phyloP scores from a whole-genome alignment of 2,329 filamentous ascomycete genomes.

The Achaetomium macrosporum region DNA sequence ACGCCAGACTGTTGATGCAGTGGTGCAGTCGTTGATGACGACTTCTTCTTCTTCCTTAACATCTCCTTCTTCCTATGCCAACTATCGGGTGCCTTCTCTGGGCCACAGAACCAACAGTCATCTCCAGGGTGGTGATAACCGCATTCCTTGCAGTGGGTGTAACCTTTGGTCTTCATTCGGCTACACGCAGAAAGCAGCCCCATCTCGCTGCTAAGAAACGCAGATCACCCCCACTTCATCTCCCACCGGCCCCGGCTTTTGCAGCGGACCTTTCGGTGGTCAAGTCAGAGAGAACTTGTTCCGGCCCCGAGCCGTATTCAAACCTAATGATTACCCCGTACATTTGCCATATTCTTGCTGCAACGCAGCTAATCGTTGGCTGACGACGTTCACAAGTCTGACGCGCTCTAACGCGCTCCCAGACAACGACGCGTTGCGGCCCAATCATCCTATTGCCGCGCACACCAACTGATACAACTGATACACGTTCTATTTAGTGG shows the following conservation, averaged over 20 bases:
- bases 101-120: no score
- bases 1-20: constrained; percentile 1
- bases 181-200: not conserved
- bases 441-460: not conserved
- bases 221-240: not conserved
- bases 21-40: not conserved
- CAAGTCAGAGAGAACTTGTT: not conserved
- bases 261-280: no score
- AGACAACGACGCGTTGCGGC: not conserved
- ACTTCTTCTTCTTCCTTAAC: not conserved
- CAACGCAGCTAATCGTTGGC: not conserved
- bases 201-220: not conserved
- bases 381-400: not conserved
- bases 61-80: no score
- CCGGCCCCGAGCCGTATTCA: not conserved
- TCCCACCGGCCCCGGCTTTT: not conserved
- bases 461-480: not conserved
- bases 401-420: no score
- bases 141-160: no score
- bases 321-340: not conserved
- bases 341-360: not conserved
- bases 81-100: no score
- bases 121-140: no score
- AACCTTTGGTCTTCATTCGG: no score
- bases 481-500: not conserved